Evolutionary conservation across 495 filamentous ascomycete genomes (phyloP), one percentile per base, ranked within the genome.

Genomic region (Podospora tetraspora): DNA sequence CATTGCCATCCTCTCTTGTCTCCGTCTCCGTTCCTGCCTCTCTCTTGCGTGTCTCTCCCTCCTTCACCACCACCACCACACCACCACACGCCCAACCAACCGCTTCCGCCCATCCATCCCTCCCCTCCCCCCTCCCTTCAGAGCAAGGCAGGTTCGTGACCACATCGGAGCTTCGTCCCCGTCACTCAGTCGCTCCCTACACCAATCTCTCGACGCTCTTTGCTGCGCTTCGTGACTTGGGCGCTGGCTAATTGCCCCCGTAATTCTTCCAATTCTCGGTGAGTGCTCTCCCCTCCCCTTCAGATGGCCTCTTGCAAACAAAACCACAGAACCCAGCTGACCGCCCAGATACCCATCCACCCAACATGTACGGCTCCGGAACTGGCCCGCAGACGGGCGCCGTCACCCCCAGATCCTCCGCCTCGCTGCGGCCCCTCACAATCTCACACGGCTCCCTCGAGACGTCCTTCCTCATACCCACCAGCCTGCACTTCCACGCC

Each of bases 401-500:
- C 77, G 93, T 92, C 72, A 98, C 95, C 66, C 95, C 95, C 72
- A 89, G 93, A 75, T 96, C 92, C 32, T 88, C 87, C 64, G 90
- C 93, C 65, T 96, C 93, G 59, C 85, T 97, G 68, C 90, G 95
- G 67, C 93, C 96, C 52, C 87, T 99, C 66, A 90, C 90, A 71
- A 85, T 99, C 72, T 86, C 87, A 62, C 95, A 99, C 80, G 95
- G 95, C 72, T 94, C 92, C 19, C 92, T 99, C 77, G 95, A 98
- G 73, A 90, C 94, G 75, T 92, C 93, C 57, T 92, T 98, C 79
- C 89, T 97, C 69, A 90, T 99, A 69, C 95, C 95, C 22, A 97
- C 96, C 68, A 88, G 88, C 67, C 84, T 97, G 69, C 95, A 99
- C 81, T 99, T 96, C 85, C 93, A 93, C 79, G 95, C 95, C 68